Conservation (phyloP, 805 yeast species). For the Metschnikowia gelsemii region DNA sequence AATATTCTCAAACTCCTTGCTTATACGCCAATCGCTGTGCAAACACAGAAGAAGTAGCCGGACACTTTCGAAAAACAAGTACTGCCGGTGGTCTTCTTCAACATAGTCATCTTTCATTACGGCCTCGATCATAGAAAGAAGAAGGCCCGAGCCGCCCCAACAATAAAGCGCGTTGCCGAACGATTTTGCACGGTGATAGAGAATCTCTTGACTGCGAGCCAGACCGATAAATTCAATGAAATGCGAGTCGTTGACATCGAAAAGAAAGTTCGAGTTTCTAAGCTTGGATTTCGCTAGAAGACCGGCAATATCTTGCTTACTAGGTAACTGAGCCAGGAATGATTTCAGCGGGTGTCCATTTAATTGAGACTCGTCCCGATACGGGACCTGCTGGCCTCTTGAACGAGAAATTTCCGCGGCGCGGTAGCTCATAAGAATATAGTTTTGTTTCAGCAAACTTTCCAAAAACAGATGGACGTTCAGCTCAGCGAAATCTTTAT, state of each 20-base stretch:
- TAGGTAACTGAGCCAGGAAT: constrained; percentile 1
- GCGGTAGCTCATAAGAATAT: constrained; percentile 7
- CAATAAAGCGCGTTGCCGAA: constrained; percentile 37
- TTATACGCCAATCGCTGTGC: constrained; percentile 48
- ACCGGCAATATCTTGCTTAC: constrained; percentile 4
- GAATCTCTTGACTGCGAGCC: constrained; percentile 11
- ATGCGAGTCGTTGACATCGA: constrained; percentile 15
- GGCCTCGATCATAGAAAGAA: constrained; percentile 48
- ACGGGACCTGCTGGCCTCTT: constrained; percentile 2
- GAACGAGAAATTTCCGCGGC: constrained; percentile 1
- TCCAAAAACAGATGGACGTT: constrained; percentile 23
- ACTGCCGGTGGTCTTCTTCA: constrained; percentile 19
- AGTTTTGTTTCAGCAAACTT: constrained; percentile 6
- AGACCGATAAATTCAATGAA: constrained; percentile 14
- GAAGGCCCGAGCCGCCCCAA: constrained; percentile 52
- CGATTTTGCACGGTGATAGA: constrained; percentile 27
- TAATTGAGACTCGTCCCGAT: neutral
- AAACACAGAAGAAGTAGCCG: constrained; percentile 44
- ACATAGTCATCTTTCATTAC: constrained; percentile 31
- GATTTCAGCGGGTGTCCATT: neutral
- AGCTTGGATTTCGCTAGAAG: constrained; percentile 6
- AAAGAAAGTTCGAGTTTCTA: constrained; percentile 14
- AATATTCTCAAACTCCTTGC: constrained; percentile 56
- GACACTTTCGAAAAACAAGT: constrained; percentile 34
- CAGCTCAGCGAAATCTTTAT: constrained; percentile 32